Evolutionary conservation across 306 rosid genomes (phyloP), one percentile per base, ranked within the genome.

Genomic region (Malus sieversii): DNA sequence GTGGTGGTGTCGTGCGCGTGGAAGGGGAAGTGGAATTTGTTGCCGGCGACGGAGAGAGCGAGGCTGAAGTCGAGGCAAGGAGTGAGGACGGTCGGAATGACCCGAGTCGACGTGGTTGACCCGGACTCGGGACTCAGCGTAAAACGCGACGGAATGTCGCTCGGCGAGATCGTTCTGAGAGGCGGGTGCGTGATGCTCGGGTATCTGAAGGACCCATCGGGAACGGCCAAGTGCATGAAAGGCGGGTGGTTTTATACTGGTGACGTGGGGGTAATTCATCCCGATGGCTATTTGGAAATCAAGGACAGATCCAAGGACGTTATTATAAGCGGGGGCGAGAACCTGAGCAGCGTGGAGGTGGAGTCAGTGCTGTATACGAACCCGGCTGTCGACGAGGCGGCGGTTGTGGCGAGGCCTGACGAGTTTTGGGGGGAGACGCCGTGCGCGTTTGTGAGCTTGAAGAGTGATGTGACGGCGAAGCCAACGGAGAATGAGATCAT

Each of bases 401-500:
- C 90, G 3, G 96, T 90, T 79, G 96, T 90, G 87, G 96, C 91
- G 1, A 32, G 82, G 22, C 86, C 90, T 0, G 90, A 90, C 19
- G 80, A 85, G 52, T 86, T 72, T 7, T 90, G 90, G 96, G 96
- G 96, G 2, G 96, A 90, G 85, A 87, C 88, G 18, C 92, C 96
- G 13, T 90, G 96, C 30, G 90, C 92, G 5, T 90, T 90, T 25
- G 84, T 90, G 71, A 84, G 75, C 67, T 60, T 87, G 80, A 90
- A 44, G 53, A 35, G 32, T 3, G 84, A 81, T 70, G 46, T 73
- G 53, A 25, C 2, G 59, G 52, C 15, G 75, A 75, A 33, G 9
- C 86, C 88, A 7, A 52, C 83, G 4, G 96, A 88, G 85, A 71
- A 70, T 61, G 94, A 90, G 77, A 77, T 92, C 6, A 51, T 83